Evolutionary conservation across 441 rosid species (phyloP).

Genomic region (Geranium incanum): DNA sequence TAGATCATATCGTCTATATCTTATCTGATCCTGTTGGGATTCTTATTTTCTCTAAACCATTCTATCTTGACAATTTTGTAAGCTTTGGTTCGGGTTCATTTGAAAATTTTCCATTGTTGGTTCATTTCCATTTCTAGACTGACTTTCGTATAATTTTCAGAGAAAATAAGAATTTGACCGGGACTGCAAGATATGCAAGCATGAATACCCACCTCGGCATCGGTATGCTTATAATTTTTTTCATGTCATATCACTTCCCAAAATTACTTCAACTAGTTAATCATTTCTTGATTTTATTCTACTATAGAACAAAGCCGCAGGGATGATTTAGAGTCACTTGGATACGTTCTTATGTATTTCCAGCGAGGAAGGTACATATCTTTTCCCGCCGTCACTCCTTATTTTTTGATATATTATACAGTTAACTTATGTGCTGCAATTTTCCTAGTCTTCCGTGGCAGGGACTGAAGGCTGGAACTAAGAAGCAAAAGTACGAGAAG

Average conservation of each 20-base stretch:
- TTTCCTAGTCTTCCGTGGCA: slow-evolving; percentile 85
- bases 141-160: neutral
- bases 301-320: slow-evolving; percentile 1
- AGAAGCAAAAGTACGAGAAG: slow-evolving; percentile 86
- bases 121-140: no score
- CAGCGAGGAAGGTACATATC: slow-evolving; percentile 61
- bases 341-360: slow-evolving; percentile 78
- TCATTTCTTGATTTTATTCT: neutral
- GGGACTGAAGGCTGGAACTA: slow-evolving; percentile 86
- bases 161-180: slow-evolving; percentile 6
- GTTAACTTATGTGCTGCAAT: slow-evolving; percentile 21
- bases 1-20: no score
- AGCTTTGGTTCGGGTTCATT: no score
- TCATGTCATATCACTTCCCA: neutral
- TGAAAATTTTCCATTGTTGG: no score
- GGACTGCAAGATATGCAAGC: slow-evolving; percentile 5
- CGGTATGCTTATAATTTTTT: neutral
- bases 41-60: no score
- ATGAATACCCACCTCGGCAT: neutral
- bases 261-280: slow-evolving; percentile 20
- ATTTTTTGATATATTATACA: slow-evolving; percentile 12
- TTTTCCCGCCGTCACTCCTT: slow-evolving; percentile 6
- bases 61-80: no score
- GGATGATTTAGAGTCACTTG: slow-evolving; percentile 64
- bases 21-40: no score